A percentile compares a stretch with the other conserved stretches of the same genome.
Conservation (phyloP, 768 basidiomycete species). For the Termitomyces sp. region DNA sequence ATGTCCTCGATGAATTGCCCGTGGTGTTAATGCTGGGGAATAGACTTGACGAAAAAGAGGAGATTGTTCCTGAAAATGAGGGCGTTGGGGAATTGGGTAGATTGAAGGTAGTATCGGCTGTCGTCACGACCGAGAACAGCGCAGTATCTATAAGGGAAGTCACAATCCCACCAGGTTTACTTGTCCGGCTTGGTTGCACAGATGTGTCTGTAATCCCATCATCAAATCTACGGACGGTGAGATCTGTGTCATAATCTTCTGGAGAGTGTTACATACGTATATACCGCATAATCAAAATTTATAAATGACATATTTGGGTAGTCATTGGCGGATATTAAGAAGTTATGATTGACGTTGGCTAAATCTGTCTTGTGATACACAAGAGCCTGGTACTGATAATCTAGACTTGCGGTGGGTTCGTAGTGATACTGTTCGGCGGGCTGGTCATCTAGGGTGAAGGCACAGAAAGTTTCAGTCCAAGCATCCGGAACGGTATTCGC, state of each 20-base stretch:
- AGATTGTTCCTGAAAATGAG: not conserved
- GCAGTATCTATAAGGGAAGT: not conserved
- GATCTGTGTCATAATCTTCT: not conserved
- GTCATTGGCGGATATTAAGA: constrained; percentile 26
- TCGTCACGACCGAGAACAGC: not conserved
- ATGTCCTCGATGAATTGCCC: not conserved
- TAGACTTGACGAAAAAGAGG: not conserved
- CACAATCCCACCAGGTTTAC: not conserved
- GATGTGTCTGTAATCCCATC: not conserved
- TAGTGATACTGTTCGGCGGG: constrained; percentile 19
- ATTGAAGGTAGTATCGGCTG: too few relatives aligned
- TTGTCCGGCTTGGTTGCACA: not conserved
- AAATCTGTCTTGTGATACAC: constrained; percentile 23
- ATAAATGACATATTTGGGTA: constrained; percentile 23
- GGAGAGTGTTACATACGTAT: constrained; percentile 26
- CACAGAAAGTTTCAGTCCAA: constrained; percentile 17
- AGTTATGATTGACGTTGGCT: constrained; percentile 21
- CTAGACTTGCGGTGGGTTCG: constrained; percentile 16
- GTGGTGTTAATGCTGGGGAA: too few relatives aligned
- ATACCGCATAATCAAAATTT: constrained; percentile 36
- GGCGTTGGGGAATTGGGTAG: not conserved
- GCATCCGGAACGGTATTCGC: constrained; percentile 16
- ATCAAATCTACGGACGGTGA: not conserved
- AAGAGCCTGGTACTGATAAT: constrained; percentile 25
- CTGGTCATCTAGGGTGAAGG: constrained; percentile 28